phyloP scores from a whole-genome alignment of 768 basidiomycete genomes.

The Russula sp. region DNA sequence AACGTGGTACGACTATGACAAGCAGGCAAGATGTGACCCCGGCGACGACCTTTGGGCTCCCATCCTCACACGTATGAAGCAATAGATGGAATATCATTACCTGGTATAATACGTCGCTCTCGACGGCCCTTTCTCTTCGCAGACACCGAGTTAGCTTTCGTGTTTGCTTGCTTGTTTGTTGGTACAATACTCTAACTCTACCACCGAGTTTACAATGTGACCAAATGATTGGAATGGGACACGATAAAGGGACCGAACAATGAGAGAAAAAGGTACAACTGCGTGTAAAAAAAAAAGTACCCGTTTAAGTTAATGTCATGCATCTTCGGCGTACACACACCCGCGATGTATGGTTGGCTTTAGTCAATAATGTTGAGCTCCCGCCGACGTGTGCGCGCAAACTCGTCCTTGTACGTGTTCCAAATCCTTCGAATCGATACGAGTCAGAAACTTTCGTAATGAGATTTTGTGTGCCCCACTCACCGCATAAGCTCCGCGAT shows the following conservation, averaged over 20 bases:
- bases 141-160: not conserved
- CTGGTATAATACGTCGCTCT: not conserved
- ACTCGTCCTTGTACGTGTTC: slow-evolving; percentile 93
- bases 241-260: not conserved
- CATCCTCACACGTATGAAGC: slow-evolving; percentile 27
- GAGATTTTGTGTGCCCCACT: slow-evolving; percentile 27
- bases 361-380: slow-evolving; percentile 77
- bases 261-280: not conserved
- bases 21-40: slow-evolving; percentile 56
- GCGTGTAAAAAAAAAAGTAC: slow-evolving; percentile 1
- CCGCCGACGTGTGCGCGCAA: slow-evolving; percentile 73
- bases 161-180: slow-evolving; percentile 1
- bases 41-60: slow-evolving; percentile 42
- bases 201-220: not conserved
- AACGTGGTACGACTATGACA: slow-evolving; percentile 78
- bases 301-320: not conserved
- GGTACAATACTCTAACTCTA: slow-evolving; percentile 21
- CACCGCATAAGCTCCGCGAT: slow-evolving; percentile 90
- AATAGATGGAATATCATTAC: not conserved
- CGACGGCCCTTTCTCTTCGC: not conserved
- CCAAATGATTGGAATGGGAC: not conserved
- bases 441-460: not conserved
- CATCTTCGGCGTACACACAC: not conserved
- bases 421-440: slow-evolving; percentile 62
- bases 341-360: not conserved